These are phyloP conservation scores for Cystobasidium onofrii DNA, from an alignment of 768 basidiomycete genomes.

Conservation along the genomic window DNA sequence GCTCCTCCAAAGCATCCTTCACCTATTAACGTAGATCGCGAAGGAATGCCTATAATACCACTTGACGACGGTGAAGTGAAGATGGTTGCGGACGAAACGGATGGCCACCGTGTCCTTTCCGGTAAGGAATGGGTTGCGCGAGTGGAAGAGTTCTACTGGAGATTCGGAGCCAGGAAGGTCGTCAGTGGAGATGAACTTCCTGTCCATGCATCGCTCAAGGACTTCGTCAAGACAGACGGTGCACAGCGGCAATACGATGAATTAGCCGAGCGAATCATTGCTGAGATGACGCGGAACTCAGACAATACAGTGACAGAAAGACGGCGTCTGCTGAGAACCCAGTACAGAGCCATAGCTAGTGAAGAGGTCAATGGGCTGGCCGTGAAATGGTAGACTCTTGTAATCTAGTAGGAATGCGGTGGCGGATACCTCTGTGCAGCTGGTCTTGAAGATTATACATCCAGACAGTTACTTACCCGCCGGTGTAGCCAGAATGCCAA, in stretches of 20 bases:
- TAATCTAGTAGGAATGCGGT: too few relatives aligned
- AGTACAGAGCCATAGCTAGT: constrained; percentile 39
- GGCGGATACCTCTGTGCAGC: too few relatives aligned
- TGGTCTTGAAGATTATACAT: too few relatives aligned
- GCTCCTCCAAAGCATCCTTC: constrained; percentile 39
- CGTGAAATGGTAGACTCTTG: constrained; percentile 38
- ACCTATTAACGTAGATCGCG: constrained; percentile 34
- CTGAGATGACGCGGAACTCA: not conserved
- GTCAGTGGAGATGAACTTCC: not conserved
- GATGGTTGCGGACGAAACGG: constrained; percentile 24
- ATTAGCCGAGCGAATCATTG: not conserved
- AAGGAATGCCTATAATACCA: constrained; percentile 39
- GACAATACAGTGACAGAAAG: not conserved
- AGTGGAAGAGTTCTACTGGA: constrained; percentile 41
- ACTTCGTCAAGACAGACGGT: not conserved
- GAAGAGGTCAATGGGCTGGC: constrained; percentile 43
- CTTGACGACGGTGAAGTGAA: constrained; percentile 33
- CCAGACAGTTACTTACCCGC: too few relatives aligned
- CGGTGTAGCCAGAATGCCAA: too few relatives aligned
- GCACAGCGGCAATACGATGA: not conserved
- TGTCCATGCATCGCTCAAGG: constrained; percentile 15
- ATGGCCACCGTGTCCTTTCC: constrained; percentile 35
- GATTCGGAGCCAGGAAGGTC: not conserved
- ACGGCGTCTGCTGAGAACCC: constrained; percentile 34
- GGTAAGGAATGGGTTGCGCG: constrained; percentile 41